Conservation (phyloP, 176 grass and related monocot genomes). For the Luzula sylvatica region DNA sequence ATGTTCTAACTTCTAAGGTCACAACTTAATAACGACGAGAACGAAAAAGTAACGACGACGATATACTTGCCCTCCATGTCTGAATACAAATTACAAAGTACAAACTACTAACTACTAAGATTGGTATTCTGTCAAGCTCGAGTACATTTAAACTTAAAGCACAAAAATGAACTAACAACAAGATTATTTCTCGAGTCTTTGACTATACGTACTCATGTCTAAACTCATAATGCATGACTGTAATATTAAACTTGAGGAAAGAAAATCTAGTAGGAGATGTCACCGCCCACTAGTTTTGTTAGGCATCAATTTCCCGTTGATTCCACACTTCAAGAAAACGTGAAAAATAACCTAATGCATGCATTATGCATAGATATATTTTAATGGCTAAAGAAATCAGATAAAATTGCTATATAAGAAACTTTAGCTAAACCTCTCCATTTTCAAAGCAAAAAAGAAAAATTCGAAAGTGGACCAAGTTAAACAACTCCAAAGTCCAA, state of each 20-base stretch:
- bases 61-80: no score
- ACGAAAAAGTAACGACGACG: not conserved
- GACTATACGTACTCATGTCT: not conserved
- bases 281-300: not conserved
- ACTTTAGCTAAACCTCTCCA: not conserved
- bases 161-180: no score
- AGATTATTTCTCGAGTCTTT: no score
- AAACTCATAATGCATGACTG: not conserved
- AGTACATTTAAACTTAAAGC: not conserved
- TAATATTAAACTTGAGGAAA: not conserved
- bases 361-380: not conserved
- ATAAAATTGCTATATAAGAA: not conserved
- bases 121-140: not conserved
- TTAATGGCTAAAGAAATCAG: not conserved
- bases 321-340: not conserved
- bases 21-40: not conserved
- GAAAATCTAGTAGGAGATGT: not conserved
- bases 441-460: not conserved
- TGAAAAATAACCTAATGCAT: not conserved
- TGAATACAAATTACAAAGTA: no score
- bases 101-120: not conserved
- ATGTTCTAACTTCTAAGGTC: no score
- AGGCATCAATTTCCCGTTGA: constrained; percentile 2
- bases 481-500: not conserved
- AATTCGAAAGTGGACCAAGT: not conserved